These are phyloP conservation scores for Pythium biforme DNA, from an alignment of 352 stramenopile genomes.

Conservation along the genomic window DNA sequence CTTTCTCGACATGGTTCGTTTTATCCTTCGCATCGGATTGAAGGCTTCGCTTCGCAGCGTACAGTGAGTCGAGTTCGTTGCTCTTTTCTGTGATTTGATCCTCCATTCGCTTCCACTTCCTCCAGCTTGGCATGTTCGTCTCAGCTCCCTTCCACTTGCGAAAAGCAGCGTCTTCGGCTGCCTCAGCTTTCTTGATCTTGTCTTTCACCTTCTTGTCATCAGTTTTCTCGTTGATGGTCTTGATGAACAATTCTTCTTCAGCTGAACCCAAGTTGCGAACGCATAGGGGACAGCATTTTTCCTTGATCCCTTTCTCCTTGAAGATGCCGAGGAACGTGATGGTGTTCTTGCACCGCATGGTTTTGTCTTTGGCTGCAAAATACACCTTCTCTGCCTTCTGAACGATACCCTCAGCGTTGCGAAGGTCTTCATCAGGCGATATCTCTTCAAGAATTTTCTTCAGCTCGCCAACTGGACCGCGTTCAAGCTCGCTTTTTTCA, in stretches of 20 bases:
- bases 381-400: conserved; percentile 59
- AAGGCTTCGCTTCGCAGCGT: conserved; percentile 38
- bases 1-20: conserved; percentile 37
- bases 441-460: conserved; percentile 51
- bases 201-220: conserved; percentile 72
- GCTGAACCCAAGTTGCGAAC: conserved; percentile 51
- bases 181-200: conserved; percentile 73
- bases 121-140: conserved; percentile 61
- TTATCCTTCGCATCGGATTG: conserved; percentile 59
- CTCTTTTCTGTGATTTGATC: conserved; percentile 44
- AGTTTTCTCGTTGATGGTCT: conserved; percentile 71
- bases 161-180: conserved; percentile 39
- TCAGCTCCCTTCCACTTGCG: conserved; percentile 63
- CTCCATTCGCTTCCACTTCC: conserved; percentile 58
- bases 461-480: conserved; percentile 47
- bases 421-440: conserved; percentile 40
- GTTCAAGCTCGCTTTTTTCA: conserved; percentile 58
- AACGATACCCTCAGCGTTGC: conserved; percentile 48
- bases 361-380: conserved; percentile 82
- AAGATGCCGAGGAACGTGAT: conserved; percentile 84
- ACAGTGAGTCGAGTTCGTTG: conserved; percentile 48
- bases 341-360: conserved; percentile 74
- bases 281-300: conserved; percentile 80
- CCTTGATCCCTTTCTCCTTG: conserved; percentile 79
- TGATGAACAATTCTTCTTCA: conserved; percentile 60